phyloP scores from a whole-genome alignment of 2,329 filamentous ascomycete genomes.

The Huntiella abstrusa region DNA sequence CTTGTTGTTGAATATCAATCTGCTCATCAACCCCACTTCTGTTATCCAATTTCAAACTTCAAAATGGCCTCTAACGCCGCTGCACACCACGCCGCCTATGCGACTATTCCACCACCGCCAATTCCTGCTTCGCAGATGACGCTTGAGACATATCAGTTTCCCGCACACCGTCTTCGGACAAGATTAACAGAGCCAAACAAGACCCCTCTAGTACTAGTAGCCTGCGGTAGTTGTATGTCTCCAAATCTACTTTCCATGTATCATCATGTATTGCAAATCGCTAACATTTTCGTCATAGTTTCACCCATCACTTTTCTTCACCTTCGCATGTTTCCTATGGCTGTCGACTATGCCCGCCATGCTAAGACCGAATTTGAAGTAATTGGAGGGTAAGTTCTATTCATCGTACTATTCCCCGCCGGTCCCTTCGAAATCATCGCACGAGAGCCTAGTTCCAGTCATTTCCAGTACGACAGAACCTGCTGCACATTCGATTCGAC shows the following conservation, averaged over 20 bases:
- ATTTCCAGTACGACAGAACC: no score
- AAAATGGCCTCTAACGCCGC: not conserved
- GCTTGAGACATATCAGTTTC: constrained; percentile 35
- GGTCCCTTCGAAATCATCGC: no score
- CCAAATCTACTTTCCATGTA: not conserved
- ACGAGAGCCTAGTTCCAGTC: no score
- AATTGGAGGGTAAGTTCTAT: constrained; percentile 49
- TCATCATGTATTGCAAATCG: not conserved
- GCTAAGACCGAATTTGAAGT: constrained; percentile 48
- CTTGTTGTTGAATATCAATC: no score
- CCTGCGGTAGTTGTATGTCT: constrained; percentile 40
- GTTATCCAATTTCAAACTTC: no score
- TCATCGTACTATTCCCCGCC: no score
- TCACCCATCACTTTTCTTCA: constrained; percentile 60
- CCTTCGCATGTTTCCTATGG: constrained; percentile 77
- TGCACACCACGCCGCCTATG: constrained; percentile 3
- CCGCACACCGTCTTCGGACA: constrained; percentile 37
- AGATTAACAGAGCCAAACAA: constrained; percentile 30
- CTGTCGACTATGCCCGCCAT: constrained; percentile 51
- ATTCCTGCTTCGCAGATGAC: constrained; percentile 16
- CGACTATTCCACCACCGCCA: constrained; percentile 3
- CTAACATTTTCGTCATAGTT: constrained; percentile 19
- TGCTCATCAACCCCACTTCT: no score
- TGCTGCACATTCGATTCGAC: no score
- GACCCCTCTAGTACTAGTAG: constrained; percentile 47